phyloP scores from a whole-genome alignment of 164 flowering plant species.

The grape (Vitis vinifera) region DNA sequence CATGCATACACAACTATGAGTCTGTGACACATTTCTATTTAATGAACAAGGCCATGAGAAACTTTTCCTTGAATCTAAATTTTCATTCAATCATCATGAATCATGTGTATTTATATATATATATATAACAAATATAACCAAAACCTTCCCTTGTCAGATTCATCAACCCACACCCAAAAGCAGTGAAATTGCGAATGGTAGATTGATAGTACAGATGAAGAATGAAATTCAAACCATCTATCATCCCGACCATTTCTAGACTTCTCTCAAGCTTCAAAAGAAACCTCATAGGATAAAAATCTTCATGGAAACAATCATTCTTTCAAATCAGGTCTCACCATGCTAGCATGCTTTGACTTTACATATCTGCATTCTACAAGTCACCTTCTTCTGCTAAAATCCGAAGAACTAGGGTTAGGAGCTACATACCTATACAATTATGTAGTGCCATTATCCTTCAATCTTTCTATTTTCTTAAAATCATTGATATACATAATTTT shows the following conservation, averaged over 20 bases:
- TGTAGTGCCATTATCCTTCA: not conserved
- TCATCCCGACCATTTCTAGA: not conserved
- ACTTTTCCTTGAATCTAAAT: not conserved
- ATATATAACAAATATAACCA: not conserved
- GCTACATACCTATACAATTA: not conserved
- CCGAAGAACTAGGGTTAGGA: not conserved
- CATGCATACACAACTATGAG: too few species aligned
- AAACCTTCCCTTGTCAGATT: not conserved
- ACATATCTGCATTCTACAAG: conserved; percentile 1
- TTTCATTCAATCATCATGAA: not conserved
- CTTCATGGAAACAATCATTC: not conserved
- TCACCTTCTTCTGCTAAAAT: not conserved
- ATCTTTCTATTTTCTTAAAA: not conserved
- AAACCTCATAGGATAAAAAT: not conserved
- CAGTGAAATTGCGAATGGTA: not conserved
- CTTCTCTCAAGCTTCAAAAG: not conserved
- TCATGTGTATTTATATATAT: too few species aligned
- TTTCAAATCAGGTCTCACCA: not conserved
- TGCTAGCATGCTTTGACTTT: not conserved
- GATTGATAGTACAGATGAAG: not conserved
- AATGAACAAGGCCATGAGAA: not conserved
- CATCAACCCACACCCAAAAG: not conserved
- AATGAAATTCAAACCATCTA: not conserved
- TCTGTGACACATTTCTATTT: too few species aligned
- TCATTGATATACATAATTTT: not conserved